Base-by-base conservation (phyloP, 2,329 filamentous ascomycete genomes). In the Verticillium nonalfalfae region DNA sequence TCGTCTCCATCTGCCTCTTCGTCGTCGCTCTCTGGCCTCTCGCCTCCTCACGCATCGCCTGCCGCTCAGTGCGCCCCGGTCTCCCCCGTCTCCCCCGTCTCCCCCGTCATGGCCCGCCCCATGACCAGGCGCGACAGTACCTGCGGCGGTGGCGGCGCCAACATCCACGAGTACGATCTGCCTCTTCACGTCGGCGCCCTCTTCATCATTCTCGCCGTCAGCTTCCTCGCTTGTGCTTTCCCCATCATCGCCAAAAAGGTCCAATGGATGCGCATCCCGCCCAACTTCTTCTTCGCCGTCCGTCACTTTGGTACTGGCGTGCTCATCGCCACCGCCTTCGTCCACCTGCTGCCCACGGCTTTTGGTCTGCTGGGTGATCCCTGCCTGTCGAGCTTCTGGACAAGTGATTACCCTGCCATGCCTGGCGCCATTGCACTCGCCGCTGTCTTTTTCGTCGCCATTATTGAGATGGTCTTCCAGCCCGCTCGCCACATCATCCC, bases 251-350 rank as follows among this genome's bases (percentile, higher is more conserved):
- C 82, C 36, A 72, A 76, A 59, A 77, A 77, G 64, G 76, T 84
- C 55, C 82, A 82, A 26, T 73, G 77, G 15, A 71, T 86, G 57
- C 80, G 78, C 60, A 85, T 87, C 58, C 85, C 85, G 1, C 72
- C 76, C 21, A 73, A 72, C 57, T 81, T 85, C 72, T 82, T 86
- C 73, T 85, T 86, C 70, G 72, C 77, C 59, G 81, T 85, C 57
- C 80, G 83, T 64, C 88, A 91, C 78, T 91, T 91, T 67, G 89
- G 90, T 67, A 94, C 90, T 9, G 90, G 90, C 62, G 91, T 95
- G 21, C 79, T 84, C 36, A 81, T 87, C 55, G 85, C 91, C 33
- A 94, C 90, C 1, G 90, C 91, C 59, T 94, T 95, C 69, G 90
- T 93, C 35, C 90, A 93, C 76, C 78, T 89, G 36, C 81, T 89